These are phyloP conservation scores for Suhomyces coccinellae DNA, from an alignment of 1,139 yeast genomes.

Conservation along the genomic window DNA sequence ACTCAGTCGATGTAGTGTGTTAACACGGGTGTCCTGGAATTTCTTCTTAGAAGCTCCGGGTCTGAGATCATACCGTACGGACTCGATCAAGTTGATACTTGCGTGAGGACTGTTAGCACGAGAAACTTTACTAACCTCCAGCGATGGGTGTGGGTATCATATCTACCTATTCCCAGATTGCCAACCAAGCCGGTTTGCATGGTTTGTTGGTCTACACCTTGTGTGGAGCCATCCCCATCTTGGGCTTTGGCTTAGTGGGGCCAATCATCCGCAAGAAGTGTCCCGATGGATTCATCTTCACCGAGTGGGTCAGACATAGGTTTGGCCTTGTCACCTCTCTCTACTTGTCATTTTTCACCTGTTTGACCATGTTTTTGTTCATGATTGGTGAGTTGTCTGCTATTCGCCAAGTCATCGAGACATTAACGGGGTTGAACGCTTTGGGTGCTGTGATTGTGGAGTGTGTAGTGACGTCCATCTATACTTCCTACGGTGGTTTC, in stretches of 20 bases:
- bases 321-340: constrained; percentile 73
- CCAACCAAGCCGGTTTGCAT: constrained; percentile 82
- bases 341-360: constrained; percentile 77
- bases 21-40: constrained; percentile 51
- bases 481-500: constrained; percentile 89
- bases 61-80: constrained; percentile 74
- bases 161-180: constrained; percentile 83
- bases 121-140: constrained; percentile 19
- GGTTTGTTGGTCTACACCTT: constrained; percentile 82
- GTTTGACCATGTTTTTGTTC: constrained; percentile 81
- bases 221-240: constrained; percentile 82
- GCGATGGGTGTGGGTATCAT: constrained; percentile 92
- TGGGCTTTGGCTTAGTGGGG: constrained; percentile 78
- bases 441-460: constrained; percentile 83
- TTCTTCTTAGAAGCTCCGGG: constrained; percentile 28
- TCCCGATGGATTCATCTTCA: constrained; percentile 87
- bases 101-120: constrained; percentile 68
- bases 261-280: constrained; percentile 77
- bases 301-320: constrained; percentile 91
- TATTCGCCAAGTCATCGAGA: constrained; percentile 68
- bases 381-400: constrained; percentile 89
- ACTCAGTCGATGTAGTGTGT: constrained; percentile 3
- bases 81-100: constrained; percentile 89
- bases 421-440: constrained; percentile 78
- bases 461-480: constrained; percentile 82